Evolutionary conservation across 768 basidiomycete species (phyloP), one percentile per base, ranked within the genome.

Genomic region (Crassisporium funariophilum): DNA sequence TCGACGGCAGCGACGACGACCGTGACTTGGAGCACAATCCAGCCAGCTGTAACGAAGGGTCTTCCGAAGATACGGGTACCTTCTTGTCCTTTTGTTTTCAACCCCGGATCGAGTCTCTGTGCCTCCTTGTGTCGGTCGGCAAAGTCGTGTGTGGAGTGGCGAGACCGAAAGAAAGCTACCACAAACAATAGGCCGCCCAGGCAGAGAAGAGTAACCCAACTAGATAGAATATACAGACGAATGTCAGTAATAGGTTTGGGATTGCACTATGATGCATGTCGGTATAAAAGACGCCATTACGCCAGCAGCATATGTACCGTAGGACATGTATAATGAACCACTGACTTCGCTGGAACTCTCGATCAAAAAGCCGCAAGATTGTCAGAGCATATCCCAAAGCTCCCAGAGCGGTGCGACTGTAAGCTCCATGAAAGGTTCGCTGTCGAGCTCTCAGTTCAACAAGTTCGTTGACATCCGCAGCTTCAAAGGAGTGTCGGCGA

Each of bases 401-500:
- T 11, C 82, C 81, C 7, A 93, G 71, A 0, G 89, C 89, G 0
- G 83, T 86, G 20, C 90, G 81, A 29, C 75, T 76, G 65, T 92
- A 92, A 11, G 90, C 88, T 12, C 88, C 90, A 42, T 91, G 79
- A 59, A 91, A 91, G 0, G 91, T 93, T 33, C 91, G 76, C 54
- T 88, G 83, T 21, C 89, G 76, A 1, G 91, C 91, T 11, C 91
- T 77, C 13, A 93, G 65, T 60, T 93, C 90, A 17, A 81, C 81
- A 42, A 85, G 77, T 59, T 85, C 82, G 41, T 71, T 74, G 23
- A 82, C 49, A 53, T 85, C 83, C 13, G 69, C 55, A 1, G 82
- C 68, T 6, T 70, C 57, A 53, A 82, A 84, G 1, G 82, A 84
- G 37, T 74, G 40, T 29, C 67, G 58, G 11, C 68, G 64, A 44